Conservation (phyloP, 148 eudicot genomes). For the Arctostaphylos glauca region DNA sequence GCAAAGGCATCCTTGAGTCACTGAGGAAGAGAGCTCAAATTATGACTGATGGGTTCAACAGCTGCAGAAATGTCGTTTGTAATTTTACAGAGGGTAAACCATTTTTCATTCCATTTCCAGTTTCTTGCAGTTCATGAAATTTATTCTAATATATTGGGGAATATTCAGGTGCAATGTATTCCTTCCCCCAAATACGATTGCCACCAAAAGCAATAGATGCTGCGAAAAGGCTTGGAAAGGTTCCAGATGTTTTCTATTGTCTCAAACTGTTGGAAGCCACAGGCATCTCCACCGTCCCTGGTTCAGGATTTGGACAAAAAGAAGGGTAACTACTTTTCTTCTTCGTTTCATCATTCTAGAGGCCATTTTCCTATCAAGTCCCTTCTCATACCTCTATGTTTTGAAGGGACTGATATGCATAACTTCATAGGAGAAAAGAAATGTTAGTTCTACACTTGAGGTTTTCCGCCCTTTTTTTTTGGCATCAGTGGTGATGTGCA, state of each 20-base stretch:
- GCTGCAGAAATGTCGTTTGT: slow-evolving; percentile 94
- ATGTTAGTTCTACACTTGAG: background rate
- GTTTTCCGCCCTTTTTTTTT: background rate
- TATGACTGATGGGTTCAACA: slow-evolving; percentile 98
- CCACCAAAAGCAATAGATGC: slow-evolving; percentile 86
- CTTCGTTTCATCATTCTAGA: background rate
- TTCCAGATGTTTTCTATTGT: slow-evolving; percentile 89
- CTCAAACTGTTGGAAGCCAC: slow-evolving; percentile 95
- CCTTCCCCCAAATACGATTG: slow-evolving; percentile 89
- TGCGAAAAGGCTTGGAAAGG: slow-evolving; percentile 72
- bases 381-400: background rate
- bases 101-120: background rate
- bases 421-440: background rate
- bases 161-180: slow-evolving; percentile 93
- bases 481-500: background rate
- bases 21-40: slow-evolving; percentile 84
- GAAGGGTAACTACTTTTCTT: slow-evolving; percentile 63
- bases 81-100: slow-evolving; percentile 90
- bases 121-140: background rate
- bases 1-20: slow-evolving; percentile 91
- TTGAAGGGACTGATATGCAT: background rate
- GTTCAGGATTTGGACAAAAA: slow-evolving; percentile 98
- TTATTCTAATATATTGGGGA: slow-evolving; percentile 3
- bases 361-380: background rate
- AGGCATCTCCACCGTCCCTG: slow-evolving; percentile 97